Conservation (phyloP, 352 stramenopile genomes). For the Globisporangium emineosum region DNA sequence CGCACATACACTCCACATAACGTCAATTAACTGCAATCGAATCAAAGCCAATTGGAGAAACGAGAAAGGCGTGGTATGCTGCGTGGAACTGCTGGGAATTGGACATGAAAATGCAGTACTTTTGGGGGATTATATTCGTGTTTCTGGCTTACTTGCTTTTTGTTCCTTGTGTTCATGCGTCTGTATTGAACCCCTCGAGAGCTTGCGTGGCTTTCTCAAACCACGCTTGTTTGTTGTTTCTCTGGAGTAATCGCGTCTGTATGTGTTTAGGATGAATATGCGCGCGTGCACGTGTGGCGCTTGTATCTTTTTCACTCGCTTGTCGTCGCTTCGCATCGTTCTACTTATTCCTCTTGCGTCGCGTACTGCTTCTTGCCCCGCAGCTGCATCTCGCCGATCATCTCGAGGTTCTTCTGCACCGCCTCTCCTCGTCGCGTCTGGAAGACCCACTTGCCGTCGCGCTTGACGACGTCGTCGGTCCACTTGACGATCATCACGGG, state of each 20-base stretch:
- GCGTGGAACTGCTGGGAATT: no score
- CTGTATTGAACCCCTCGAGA: background rate
- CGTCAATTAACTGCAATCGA: background rate
- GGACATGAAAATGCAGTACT: background rate
- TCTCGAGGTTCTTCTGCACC: conserved; percentile 88
- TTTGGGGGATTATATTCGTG: background rate
- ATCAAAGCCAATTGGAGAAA: background rate
- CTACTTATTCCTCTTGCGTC: conserved; percentile 43
- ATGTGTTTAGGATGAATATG: background rate
- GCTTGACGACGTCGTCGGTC: conserved; percentile 74
- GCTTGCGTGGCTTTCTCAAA: background rate
- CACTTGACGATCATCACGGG: conserved; percentile 83
- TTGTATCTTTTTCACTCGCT: background rate
- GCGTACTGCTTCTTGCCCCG: conserved; percentile 88
- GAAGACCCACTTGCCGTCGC: conserved; percentile 74
- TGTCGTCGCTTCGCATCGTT: background rate
- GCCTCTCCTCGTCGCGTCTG: conserved; percentile 62
- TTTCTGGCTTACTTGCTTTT: background rate
- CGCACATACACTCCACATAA: background rate
- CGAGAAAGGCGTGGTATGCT: background rate
- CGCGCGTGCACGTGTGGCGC: background rate
- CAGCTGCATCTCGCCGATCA: conserved; percentile 87
- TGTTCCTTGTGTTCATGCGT: background rate
- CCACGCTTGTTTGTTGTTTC: background rate
- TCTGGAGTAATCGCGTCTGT: no score